Conservation (phyloP, 805 yeast genomes). For the Cyberlindnera nakhonratchasimensis region DNA sequence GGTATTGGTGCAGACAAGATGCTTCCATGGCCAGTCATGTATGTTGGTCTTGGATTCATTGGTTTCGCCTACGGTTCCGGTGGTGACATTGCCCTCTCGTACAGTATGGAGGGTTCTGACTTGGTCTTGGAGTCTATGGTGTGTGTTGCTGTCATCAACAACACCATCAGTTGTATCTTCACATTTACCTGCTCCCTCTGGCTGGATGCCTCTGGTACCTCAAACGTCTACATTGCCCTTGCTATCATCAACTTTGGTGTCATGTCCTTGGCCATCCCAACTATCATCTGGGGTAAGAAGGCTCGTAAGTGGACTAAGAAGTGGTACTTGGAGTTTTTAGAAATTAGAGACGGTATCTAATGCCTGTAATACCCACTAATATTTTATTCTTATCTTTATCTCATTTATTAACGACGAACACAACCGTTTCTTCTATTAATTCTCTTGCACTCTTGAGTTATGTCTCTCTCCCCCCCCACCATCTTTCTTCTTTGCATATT, state of each 20-base stretch:
- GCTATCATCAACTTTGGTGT: constrained; percentile 59
- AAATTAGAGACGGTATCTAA: constrained; percentile 44
- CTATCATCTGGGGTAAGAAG: constrained; percentile 55
- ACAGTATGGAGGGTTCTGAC: constrained; percentile 68
- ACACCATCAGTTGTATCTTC: constrained; percentile 60
- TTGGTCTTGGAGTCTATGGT: constrained; percentile 70
- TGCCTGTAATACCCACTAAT: too few species aligned
- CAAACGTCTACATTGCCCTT: constrained; percentile 56
- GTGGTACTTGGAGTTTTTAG: constrained; percentile 51
- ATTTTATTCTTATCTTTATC: too few species aligned
- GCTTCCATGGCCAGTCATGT: constrained; percentile 53
- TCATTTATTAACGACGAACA: too few species aligned
- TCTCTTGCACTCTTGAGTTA: not conserved
- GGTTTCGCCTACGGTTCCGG: constrained; percentile 71
- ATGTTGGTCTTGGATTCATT: constrained; percentile 59
- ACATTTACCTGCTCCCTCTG: constrained; percentile 63
- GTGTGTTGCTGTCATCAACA: constrained; percentile 62
- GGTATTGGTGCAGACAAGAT: constrained; percentile 59
- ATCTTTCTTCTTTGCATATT: too few species aligned
- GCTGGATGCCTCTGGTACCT: constrained; percentile 54
- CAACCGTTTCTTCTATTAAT: not conserved
- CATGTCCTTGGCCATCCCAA: constrained; percentile 54
- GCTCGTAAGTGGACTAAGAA: constrained; percentile 57
- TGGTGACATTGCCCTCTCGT: constrained; percentile 67
- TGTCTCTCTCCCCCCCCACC: too few species aligned